Evolutionary conservation across 2,329 filamentous ascomycete genomes (phyloP), one percentile per base, ranked within the genome.

Genomic region (Aspergillus pseudoterreus): DNA sequence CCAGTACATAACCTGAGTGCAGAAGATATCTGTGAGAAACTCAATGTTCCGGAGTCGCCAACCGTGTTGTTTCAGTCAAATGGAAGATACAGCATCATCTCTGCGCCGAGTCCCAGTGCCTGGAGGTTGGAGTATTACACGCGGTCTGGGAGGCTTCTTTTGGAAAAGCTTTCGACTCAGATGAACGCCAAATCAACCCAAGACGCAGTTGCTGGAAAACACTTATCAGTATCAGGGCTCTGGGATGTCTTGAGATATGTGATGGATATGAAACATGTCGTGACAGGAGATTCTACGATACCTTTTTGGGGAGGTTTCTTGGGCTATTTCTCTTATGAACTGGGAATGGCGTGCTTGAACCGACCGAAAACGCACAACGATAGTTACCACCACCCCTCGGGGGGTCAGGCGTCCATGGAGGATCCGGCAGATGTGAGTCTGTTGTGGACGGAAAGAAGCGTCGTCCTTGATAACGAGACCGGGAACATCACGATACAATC

Each of bases 271-370:
- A 73, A 70, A 45, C 71, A 63, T 47, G 64, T 75, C 9, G 54
- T 58, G 15, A 60, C 58, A 15, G 72, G 71, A 1, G 63, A 67
- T 54, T 36, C 46, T 4, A 56, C 70, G 1, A 63, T 74, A 17
- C 75, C 88, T 0, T 96, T 95, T 65, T 83, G 88, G 70, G 91
- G 90, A 47, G 91, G 91, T 0, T 85, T 95, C 53, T 83, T 95
- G 72, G 91, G 91, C 0, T 95, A 87, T 62, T 80, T 90, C 46
- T 90, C 88, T 0, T 95, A 96, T 54, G 91, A 96, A 68, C 83
- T 91, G 65, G 89, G 90, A 0, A 74, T 95, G 1, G 75, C 68
- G 6, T 64, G 68, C 45, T 57, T 83, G 78, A 15, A 84, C 84
- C 69, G 68, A 44, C 61, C 66, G 2, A 64, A 65, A 44, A 50